A percentile compares a stretch with the other conserved stretches of the same genome.
Evolutionary conservation across 805 yeast genomes (phyloP).

Genomic region (Komagataella pastoris): DNA sequence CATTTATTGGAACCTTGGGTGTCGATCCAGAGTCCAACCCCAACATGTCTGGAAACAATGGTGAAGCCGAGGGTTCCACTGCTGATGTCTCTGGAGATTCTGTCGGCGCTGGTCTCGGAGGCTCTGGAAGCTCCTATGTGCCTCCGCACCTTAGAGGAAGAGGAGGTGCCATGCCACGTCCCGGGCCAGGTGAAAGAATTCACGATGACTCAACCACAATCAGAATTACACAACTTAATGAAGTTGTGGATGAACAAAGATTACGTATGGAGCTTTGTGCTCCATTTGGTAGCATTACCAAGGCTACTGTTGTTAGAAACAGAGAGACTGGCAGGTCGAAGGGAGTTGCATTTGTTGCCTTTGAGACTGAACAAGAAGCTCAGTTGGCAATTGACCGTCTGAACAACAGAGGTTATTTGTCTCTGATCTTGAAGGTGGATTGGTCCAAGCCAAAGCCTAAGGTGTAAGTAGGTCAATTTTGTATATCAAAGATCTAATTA

Average conservation of each 20-base stretch:
- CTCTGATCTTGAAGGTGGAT: slow-evolving; percentile 61
- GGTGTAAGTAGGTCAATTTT: background rate
- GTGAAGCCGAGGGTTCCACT: slow-evolving; percentile 10
- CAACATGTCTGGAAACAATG: slow-evolving; percentile 3
- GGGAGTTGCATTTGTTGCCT: slow-evolving; percentile 92
- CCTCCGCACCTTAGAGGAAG: slow-evolving; percentile 46
- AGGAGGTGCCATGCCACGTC: slow-evolving; percentile 22
- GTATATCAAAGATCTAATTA: background rate
- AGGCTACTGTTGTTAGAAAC: slow-evolving; percentile 78
- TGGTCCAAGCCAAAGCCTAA: slow-evolving; percentile 34
- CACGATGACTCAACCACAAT: slow-evolving; percentile 73
- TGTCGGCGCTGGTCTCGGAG: slow-evolving; percentile 13
- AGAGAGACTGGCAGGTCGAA: slow-evolving; percentile 89
- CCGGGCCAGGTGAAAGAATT: slow-evolving; percentile 35
- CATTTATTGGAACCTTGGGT: slow-evolving; percentile 80
- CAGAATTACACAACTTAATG: slow-evolving; percentile 85
- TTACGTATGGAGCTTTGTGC: slow-evolving; percentile 59
- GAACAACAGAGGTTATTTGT: slow-evolving; percentile 88
- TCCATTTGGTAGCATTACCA: slow-evolving; percentile 51
- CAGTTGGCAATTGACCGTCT: slow-evolving; percentile 62
- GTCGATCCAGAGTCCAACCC: slow-evolving; percentile 21
- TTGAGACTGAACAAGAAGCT: slow-evolving; percentile 55
- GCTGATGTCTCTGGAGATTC: slow-evolving; percentile 7
- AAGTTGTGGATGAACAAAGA: slow-evolving; percentile 69
- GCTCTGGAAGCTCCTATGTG: slow-evolving; percentile 28